phyloP scores from a whole-genome alignment of 257 asterid species.

The Przewalskia tangutica region DNA sequence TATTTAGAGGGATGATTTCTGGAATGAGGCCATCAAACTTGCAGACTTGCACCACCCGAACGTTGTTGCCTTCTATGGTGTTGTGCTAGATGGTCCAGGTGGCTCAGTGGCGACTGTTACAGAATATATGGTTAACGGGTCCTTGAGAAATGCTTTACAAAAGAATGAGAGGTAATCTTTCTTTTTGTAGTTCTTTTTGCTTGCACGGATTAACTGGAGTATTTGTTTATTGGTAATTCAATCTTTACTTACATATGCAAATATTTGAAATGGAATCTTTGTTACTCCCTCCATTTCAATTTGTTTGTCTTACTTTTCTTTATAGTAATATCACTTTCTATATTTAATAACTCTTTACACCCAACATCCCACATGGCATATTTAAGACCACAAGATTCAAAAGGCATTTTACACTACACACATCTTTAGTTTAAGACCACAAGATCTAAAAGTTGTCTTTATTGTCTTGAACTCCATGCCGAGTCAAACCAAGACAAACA shows the following conservation, averaged over 20 bases:
- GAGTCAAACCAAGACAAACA: too few species aligned
- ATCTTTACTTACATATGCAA: not conserved
- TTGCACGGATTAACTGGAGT: not conserved
- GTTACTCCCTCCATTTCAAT: not conserved
- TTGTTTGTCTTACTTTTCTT: too few species aligned
- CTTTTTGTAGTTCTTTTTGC: not conserved
- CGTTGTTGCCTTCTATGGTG: constrained; percentile 97
- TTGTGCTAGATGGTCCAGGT: constrained; percentile 90
- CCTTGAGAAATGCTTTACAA: constrained; percentile 82
- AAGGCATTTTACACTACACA: too few species aligned
- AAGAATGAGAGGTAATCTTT: constrained; percentile 68
- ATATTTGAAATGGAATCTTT: not conserved
- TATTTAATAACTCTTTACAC: too few species aligned
- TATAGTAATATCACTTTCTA: too few species aligned
- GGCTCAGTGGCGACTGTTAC: constrained; percentile 97
- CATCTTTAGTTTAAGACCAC: too few species aligned
- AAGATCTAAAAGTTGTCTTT: too few species aligned
- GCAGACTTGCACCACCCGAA: constrained; percentile 99
- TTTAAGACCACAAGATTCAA: too few species aligned
- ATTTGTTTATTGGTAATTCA: not conserved
- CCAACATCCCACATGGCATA: too few species aligned
- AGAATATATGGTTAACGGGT: constrained; percentile 97
- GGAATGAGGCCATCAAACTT: constrained; percentile 98
- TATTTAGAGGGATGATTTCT: constrained; percentile 82
- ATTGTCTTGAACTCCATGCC: too few species aligned